A percentile compares a stretch with the other conserved stretches of the same genome.
These are phyloP conservation scores for Cucurbita maxima DNA, from an alignment of 306 rosid genomes.

Conservation along the genomic window DNA sequence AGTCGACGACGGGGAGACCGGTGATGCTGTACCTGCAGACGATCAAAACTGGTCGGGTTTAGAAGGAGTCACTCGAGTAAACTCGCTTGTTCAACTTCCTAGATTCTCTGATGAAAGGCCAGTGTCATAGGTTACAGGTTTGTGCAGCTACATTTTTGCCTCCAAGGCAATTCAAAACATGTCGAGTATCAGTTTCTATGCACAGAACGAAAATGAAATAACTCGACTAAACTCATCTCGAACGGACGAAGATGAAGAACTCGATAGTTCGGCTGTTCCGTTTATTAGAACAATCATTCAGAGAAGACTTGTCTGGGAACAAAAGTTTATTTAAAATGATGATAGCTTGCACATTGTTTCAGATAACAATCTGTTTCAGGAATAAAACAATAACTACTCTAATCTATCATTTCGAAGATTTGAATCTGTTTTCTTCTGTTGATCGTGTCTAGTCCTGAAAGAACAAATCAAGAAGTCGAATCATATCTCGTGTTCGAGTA, in stretches of 20 bases:
- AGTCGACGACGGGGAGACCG: conserved; percentile 27
- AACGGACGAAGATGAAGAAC: neutral
- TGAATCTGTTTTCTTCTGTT: neutral
- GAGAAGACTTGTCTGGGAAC: neutral
- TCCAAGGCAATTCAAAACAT: neutral
- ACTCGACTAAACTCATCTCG: neutral
- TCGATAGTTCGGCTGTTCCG: neutral
- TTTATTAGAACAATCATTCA: neutral
- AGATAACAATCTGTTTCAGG: neutral
- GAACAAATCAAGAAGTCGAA: neutral
- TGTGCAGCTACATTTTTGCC: neutral
- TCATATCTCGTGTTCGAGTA: neutral
- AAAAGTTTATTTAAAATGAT: neutral
- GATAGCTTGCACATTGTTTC: neutral
- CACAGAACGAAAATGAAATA: neutral
- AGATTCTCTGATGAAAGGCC: conserved; percentile 83
- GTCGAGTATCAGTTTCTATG: neutral
- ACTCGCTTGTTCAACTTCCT: conserved; percentile 95
- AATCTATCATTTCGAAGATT: neutral
- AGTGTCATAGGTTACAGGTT: conserved; percentile 17
- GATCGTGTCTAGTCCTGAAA: neutral
- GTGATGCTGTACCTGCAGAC: conserved; percentile 36
- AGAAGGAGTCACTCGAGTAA: conserved; percentile 95
- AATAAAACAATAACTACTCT: neutral
- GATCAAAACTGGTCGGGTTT: conserved; percentile 95